Base-by-base conservation (phyloP, 2,329 filamentous ascomycete genomes). In the Ophiostoma himal-ulmi region DNA sequence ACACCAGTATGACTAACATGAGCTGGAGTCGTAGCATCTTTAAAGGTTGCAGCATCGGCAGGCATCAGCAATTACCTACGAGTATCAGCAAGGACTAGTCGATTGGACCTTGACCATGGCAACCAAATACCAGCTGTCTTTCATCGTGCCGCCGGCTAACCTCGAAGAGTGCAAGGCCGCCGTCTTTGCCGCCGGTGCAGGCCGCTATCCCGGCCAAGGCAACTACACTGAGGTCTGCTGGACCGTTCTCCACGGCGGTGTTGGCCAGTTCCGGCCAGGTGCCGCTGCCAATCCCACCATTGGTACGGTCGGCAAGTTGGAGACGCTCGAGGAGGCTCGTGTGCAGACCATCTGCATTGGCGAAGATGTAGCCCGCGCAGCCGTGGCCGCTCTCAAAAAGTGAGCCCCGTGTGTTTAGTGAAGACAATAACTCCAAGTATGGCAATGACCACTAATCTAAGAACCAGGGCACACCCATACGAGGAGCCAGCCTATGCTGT, bases 251-350 rank as follows among this genome's bases (percentile, higher is more conserved):
- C 73, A 78, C 4, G 90, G 89, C 5, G 90, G 89, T 0, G 4
- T 70, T 5, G 88, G 88, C 0, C 89, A 91, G 75, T 92, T 91
- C 77, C 84, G 86, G 0, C 89, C 89, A 0, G 87, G 86, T 0
- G 82, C 82, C 70, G 77, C 80, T 0, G 88, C 89, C 0, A 88
- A 88, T 67, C 89, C 89, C 3, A 79, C 87, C 75, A 87, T 91
- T 72, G 90, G 89, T 0, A 78, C 79, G 11, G 79, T 82, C 1
- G 74, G 74, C 60, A 77, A 80, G 57, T 75, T 91, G 0, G 88
- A 91, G 77, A 77, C 86, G 71, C 81, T 86, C 0, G 81, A 84
- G 3, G 89, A 92, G 77, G 81, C 85, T 1, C 83, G 83, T 67
- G 86, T 90, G 20, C 89, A 92, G 80, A 85, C 85, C 1, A 76